Conservation (phyloP, 2,329 filamentous ascomycete species). For the Penicillium sp. region DNA sequence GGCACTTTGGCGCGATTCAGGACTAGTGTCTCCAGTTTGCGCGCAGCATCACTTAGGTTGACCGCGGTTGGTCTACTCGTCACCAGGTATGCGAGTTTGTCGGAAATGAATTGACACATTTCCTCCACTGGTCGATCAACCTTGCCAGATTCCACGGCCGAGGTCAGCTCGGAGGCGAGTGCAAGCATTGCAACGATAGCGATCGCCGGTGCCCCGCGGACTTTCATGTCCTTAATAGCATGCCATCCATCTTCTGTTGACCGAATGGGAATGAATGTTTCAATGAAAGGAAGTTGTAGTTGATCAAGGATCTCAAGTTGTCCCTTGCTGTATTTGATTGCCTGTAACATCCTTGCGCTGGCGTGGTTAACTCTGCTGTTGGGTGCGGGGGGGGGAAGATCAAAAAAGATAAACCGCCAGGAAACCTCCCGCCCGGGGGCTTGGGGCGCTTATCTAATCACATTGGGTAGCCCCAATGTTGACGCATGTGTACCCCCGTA, state of each 20-base stretch:
- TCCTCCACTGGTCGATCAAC: constrained; percentile 58
- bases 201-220: constrained; percentile 83
- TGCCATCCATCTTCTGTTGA: constrained; percentile 63
- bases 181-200: constrained; percentile 94
- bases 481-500: too few relatives aligned
- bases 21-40: constrained; percentile 70
- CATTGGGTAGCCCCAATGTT: too few relatives aligned
- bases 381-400: neutral
- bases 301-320: constrained; percentile 64
- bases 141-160: constrained; percentile 36
- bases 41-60: constrained; percentile 86
- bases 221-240: constrained; percentile 66
- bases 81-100: constrained; percentile 81
- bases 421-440: neutral
- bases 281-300: constrained; percentile 61
- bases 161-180: constrained; percentile 78
- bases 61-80: constrained; percentile 91
- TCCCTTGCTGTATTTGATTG: constrained; percentile 61
- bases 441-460: constrained; percentile 5
- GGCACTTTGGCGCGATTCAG: constrained; percentile 44
- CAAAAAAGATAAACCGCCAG: neutral
- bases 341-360: constrained; percentile 56
- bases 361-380: neutral
- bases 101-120: constrained; percentile 67
- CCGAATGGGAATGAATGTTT: constrained; percentile 57